Base-by-base conservation (phyloP, 2,329 filamentous ascomycete genomes). In the Cladosporium colombiae region DNA sequence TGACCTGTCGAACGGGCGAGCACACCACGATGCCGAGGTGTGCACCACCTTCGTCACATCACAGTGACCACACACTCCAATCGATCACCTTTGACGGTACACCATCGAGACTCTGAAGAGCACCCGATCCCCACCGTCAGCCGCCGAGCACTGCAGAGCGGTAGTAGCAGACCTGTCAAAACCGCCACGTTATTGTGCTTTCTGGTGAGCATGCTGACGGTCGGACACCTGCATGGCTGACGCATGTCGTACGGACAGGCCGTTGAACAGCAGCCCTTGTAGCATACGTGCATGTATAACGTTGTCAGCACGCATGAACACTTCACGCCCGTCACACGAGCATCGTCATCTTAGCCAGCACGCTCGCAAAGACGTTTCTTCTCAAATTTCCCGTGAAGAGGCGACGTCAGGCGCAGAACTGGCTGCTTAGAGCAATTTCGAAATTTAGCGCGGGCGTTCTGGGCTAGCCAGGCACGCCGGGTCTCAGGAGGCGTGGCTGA, bases 401-500 rank as follows among this genome's bases (percentile, higher is more conserved):
- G 29, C 55, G 55, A 57, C 55, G 55, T 57, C 55, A 57, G 55
- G 23, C 4, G 21, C 56, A 31, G 37, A 25, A 18, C 33, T 35
- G 55, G 33, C 33, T 57, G 27, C 55, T 25, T 57, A n/a, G 29
- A 57, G 33, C 29, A 35, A 35, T 35, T 57, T 57, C 21, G 31
- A 16, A 35, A 3, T 37, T 57, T 59, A 59, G 56, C 37, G 56
- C 56, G 56, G 56, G 35, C 56, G 35, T 59, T 57, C 35, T 25
- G 56, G 56, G n/a, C 29, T 25, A 37, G 33, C 52, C 27, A 55
- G 52, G n/a, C 52, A 55, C 56, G 56, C 56, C 35, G 8, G 35
- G 31, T 40, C 49, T 59, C 59, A 62, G 59, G 59, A 62, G 59
- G 46, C 59, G 59, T 62, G 59, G 59, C 59, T 62, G 59, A 62